phyloP scores from a whole-genome alignment of 495 filamentous ascomycete genomes.

The Acidiella bohemica region DNA sequence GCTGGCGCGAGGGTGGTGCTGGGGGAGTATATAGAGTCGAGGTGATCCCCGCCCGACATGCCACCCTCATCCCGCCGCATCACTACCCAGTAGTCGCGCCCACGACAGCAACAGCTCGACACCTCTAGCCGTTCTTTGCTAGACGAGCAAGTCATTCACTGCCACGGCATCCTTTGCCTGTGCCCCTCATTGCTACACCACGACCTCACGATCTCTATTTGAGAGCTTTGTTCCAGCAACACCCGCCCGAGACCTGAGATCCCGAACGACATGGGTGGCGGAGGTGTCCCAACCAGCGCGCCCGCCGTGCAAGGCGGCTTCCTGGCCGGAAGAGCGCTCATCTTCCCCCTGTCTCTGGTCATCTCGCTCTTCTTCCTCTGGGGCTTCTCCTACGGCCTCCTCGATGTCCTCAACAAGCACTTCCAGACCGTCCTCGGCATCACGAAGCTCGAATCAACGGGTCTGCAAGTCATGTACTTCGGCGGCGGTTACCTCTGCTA shows the following conservation, averaged over 20 bases:
- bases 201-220: conserved; percentile 1
- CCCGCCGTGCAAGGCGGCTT: conserved; percentile 15
- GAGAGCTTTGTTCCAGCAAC: not conserved
- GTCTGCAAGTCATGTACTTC: conserved; percentile 34
- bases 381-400: conserved; percentile 76
- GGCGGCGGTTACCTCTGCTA: conserved; percentile 19
- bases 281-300: conserved; percentile 13
- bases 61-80: conserved; percentile 1
- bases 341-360: conserved; percentile 45
- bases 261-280: conserved; percentile 12
- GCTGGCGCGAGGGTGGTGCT: too few species aligned
- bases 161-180: not conserved
- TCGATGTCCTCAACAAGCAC: conserved; percentile 60
- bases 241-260: not conserved
- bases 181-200: not conserved
- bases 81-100: too few species aligned
- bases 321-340: conserved; percentile 15
- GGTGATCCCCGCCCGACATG: not conserved
- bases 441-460: conserved; percentile 36
- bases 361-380: conserved; percentile 74
- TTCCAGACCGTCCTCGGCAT: conserved; percentile 43
- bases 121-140: conserved; percentile 2
- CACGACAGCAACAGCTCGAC: not conserved
- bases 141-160: not conserved
- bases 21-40: too few species aligned